Evolutionary conservation across 768 basidiomycete species (phyloP), one percentile per base, ranked within the genome.

Genomic region (Pilatotrama ljubarskyi): DNA sequence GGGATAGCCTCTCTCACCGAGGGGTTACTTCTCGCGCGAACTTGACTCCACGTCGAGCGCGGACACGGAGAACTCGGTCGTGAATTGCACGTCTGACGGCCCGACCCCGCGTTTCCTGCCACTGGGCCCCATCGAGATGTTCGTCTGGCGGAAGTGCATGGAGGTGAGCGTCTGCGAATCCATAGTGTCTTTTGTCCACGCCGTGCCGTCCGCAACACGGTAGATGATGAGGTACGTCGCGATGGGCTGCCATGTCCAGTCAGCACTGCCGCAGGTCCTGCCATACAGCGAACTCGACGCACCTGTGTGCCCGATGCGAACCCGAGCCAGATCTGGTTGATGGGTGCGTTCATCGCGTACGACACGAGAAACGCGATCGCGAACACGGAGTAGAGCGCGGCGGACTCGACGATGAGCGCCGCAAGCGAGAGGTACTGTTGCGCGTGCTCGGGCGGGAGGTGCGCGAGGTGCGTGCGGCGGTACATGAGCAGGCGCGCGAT

Each of bases 381-480:
- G 57, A 68, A 70, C 24, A 51, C 61, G 22, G 68, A 64, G 51
- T 70, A 72, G 24, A 72, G 64, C 38, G 68, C 62, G 5, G 69
- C 70, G 36, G 66, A 68, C 61, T 72, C 70, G 54, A 69, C 56
- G 55, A 72, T 46, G 38, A 72, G 64, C 22, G 68, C 46, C n/a
- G 59, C 55, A 40, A 69, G 48, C 10, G 65, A 59, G n/a, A 67
- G 56, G 51, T 70, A 70, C 38, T 67, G 65, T 35, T 57, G 37
- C 29, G 58, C 61, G 54, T 68, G 62, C n/a, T 38, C 61, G 8
- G 50, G 5, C 11, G 64, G 62, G 40, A 69, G 64, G 47, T 63
- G 55, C 32, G 60, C 57, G 53, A 61, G 56, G 42, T 63, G 61
- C 37, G 64, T 59, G 29, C 58, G 62, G 25, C 68, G 69, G 58